phyloP scores from a whole-genome alignment of 257 asterid genomes.

The Catharanthus roseus region DNA sequence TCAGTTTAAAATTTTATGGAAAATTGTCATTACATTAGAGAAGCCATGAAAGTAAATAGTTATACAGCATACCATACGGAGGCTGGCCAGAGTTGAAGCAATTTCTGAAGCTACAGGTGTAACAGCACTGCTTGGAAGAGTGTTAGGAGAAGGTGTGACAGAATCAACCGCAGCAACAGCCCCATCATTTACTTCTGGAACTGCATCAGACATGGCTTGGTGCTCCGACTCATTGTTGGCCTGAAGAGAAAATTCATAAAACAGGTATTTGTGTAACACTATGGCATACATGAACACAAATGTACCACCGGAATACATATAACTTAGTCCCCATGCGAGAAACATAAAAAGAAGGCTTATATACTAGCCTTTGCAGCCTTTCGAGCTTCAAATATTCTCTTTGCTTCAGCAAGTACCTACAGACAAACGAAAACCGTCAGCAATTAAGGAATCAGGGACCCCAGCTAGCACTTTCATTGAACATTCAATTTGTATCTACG shows the following conservation, averaged over 20 bases:
- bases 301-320: not conserved
- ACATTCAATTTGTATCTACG: not conserved
- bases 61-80: slow-evolving; percentile 65
- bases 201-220: slow-evolving; percentile 47
- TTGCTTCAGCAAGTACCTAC: slow-evolving; percentile 91
- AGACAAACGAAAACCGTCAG: slow-evolving; percentile 8
- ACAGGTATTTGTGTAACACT: slow-evolving; percentile 9
- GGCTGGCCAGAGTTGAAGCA: slow-evolving; percentile 74
- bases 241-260: slow-evolving; percentile 27
- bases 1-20: not conserved
- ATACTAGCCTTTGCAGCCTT: slow-evolving; percentile 62
- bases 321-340: not conserved
- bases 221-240: slow-evolving; percentile 44
- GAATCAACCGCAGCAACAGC: slow-evolving; percentile 37
- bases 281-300: not conserved
- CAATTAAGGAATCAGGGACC: not conserved
- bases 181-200: slow-evolving; percentile 43
- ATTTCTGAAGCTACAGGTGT: slow-evolving; percentile 62
- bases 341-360: not conserved
- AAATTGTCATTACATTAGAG: not conserved
- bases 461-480: not conserved
- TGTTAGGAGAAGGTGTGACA: slow-evolving; percentile 41
- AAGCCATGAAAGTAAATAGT: not conserved
- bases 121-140: slow-evolving; percentile 43
- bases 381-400: slow-evolving; percentile 76